Base-by-base conservation (phyloP, 2,329 filamentous ascomycete genomes). In the Talaromyces atroroseus region DNA sequence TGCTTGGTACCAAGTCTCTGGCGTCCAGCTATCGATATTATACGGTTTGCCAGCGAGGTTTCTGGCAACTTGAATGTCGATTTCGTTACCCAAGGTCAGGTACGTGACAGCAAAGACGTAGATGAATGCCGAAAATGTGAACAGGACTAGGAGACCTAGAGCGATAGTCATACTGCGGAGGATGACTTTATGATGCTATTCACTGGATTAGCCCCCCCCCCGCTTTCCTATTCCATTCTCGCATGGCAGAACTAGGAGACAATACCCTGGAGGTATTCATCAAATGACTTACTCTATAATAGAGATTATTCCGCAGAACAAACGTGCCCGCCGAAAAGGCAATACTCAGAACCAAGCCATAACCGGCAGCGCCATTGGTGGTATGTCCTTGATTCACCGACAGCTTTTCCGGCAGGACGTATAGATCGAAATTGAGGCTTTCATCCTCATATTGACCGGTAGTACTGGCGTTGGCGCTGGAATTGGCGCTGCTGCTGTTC, bases 1-100 rank as follows among this genome's bases (percentile, higher is more conserved):
- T 7, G 55, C 55, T 57, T 29, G 42, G 23, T 57, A 57, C 55
- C 55, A 49, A 23, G 55, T 57, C 7, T 57, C 55, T 3, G 55
- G 49, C 24, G 45, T 57, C 55, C 55, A 57, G 29, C 44, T 57
- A 20, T 57, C 55, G 34, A 57, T 57, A 7, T 16, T 32, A 20
- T 52, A 57, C 14, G 24, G n/a, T 3, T 24, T 21, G 4, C 47
- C 24, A 16, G 16, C 24, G 49, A 36, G 32, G 32, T 36, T 36
- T 36, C 32, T 36, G 14, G 49, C 55, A 18, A 23, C 1, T 4
- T 40, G 44, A 36, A 42, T 49, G 49, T 53, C 16, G 55, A 57
- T 57, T 29, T 18, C 26, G n/a, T 53, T 57, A 2, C 24, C 24
- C 1, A 34, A 16, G 3, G 49, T 57, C 29, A 57, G 24, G 16